phyloP scores from a whole-genome alignment of 2,329 filamentous ascomycete species.

The Sporothrix globosa region DNA sequence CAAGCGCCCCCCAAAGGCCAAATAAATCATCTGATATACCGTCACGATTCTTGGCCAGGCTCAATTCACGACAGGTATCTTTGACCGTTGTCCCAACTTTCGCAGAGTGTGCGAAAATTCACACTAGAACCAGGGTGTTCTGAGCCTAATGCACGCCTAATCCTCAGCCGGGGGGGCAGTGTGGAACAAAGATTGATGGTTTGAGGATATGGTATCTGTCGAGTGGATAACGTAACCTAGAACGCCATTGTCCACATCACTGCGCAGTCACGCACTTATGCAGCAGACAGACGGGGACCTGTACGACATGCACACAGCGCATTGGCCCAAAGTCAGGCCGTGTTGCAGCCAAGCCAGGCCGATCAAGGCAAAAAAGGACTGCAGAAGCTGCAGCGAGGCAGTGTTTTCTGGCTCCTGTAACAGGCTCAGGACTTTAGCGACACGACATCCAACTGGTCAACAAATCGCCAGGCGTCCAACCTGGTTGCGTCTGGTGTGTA shows the following conservation, averaged over 20 bases:
- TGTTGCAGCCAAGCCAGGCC: conserved; percentile 15
- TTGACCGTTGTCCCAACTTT: not conserved
- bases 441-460: not conserved
- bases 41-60: not conserved
- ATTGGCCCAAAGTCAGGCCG: conserved; percentile 8
- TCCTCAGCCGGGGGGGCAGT: not conserved
- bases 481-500: not conserved
- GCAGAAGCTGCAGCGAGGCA: conserved; percentile 19
- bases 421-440: not conserved
- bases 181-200: not conserved
- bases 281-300: not conserved
- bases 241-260: conserved; percentile 7
- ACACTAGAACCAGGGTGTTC: not conserved
- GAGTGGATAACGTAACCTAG: not conserved
- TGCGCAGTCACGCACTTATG: not conserved
- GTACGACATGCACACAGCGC: not conserved
- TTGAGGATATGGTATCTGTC: conserved; percentile 6
- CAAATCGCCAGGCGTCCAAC: not conserved
- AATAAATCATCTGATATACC: not conserved
- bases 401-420: conserved; percentile 12
- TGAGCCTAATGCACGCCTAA: conserved; percentile 13
- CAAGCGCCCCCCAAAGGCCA: not conserved
- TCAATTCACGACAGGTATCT: not conserved
- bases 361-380: conserved; percentile 19
- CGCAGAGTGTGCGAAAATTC: conserved; percentile 11